Evolutionary conservation across 2,329 filamentous ascomycete species (phyloP), one percentile per base, ranked within the genome.

Genomic region (Coleophoma crateriformis): DNA sequence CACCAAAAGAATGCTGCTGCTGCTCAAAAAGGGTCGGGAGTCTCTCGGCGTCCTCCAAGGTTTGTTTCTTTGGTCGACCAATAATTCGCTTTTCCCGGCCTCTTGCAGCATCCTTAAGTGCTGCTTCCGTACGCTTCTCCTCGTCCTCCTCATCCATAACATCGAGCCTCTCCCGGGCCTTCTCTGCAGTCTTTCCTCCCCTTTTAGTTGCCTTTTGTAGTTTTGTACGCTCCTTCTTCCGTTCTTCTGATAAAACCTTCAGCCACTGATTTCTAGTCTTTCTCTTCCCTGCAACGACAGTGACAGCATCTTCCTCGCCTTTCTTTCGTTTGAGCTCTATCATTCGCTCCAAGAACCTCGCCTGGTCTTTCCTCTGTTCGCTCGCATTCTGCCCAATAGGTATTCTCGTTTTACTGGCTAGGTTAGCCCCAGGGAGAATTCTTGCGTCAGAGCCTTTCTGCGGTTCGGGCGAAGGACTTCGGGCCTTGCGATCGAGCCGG

Each of bases 291-390:
- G 78, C 76, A 61, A 79, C 76, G 4, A 84, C 73, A 0, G 83
- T 86, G 22, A 88, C 82, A 14, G 78, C 68, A 61, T 89, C 86
- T 15, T 65, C 72, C 64, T 89, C 84, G 7, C 83, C 84, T 57
- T 75, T 81, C 27, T 74, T 73, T 45, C 74, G 75, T 65, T 90
- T 90, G 46, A 85, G 66, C 12, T 76, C 74, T 56, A 84, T 85
- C 20, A 90, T 61, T 27, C 79, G 79, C 57, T 86, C 79, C 1
- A 90, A 67, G 61, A 90, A 90, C 14, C 62, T 63, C 1, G 68
- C 68, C 59, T 78, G 75, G 39, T 71, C 68, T 38, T 69, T 68
- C 17, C 65, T 61, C 13, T 63, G 55, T 0, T 57, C 54, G 13
- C 60, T 61, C 37, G 61, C 64, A 46, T 60, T 53, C 1, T 60